A percentile compares a stretch with the other conserved stretches of the same genome.
Conservation (phyloP, 768 basidiomycete genomes). For the Boletus barrowsii region DNA sequence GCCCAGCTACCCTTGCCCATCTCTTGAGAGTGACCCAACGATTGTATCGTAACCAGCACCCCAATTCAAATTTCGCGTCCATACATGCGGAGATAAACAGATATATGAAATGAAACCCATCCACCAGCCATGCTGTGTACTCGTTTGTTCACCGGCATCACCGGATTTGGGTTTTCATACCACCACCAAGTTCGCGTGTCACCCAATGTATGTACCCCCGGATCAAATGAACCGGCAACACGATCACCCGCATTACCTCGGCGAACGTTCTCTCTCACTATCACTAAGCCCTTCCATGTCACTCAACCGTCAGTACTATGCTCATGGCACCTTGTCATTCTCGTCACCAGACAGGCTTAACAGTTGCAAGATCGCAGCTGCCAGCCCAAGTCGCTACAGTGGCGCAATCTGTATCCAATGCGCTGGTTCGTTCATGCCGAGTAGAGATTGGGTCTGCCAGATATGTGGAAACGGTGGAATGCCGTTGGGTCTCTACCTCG, state of each 20-base stretch:
- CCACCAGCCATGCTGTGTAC: slow-evolving; percentile 5
- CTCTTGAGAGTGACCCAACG: no score
- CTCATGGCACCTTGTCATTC: neutral
- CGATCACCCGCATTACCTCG: neutral
- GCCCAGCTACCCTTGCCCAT: neutral
- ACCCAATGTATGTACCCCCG: neutral
- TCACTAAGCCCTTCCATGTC: slow-evolving; percentile 1
- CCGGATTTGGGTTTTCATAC: neutral
- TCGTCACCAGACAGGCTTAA: neutral
- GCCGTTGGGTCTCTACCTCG: neutral
- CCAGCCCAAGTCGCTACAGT: no score
- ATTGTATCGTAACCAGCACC: slow-evolving; percentile 18
- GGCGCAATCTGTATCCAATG: neutral
- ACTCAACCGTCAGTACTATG: neutral
- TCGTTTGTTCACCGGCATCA: slow-evolving; percentile 1
- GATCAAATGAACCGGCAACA: slow-evolving; percentile 12
- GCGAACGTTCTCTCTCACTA: neutral
- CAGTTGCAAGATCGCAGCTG: neutral
- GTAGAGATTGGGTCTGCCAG: neutral
- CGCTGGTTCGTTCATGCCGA: neutral
- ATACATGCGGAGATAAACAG: slow-evolving; percentile 25
- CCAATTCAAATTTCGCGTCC: neutral
- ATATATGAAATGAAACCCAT: slow-evolving; percentile 8
- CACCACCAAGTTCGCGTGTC: neutral
- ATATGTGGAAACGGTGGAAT: neutral